phyloP scores from a whole-genome alignment of 2,329 filamentous ascomycete species.

The Diaporthe citriasiana region DNA sequence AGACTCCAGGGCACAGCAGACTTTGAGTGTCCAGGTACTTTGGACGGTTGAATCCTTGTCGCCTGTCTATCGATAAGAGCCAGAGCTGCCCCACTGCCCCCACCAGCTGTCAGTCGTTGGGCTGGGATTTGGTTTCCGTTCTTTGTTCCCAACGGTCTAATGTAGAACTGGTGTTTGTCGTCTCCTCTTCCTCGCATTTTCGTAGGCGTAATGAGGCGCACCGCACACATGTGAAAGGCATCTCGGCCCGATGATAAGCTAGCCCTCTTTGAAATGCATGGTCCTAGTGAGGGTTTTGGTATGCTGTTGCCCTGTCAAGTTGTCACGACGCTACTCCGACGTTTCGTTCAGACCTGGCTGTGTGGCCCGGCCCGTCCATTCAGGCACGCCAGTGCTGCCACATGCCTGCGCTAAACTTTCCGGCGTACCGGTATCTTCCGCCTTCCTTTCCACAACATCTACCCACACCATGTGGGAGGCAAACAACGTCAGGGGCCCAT shows the following conservation, averaged over 20 bases:
- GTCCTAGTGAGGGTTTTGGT: not conserved
- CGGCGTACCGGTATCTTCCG: slow-evolving; percentile 8
- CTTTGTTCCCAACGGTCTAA: not conserved
- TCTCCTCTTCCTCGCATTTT: not conserved
- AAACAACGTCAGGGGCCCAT: not conserved
- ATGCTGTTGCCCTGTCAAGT: not conserved
- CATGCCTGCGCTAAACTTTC: not conserved
- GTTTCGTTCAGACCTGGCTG: not conserved
- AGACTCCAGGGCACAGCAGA: no score
- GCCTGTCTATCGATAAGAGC: not conserved
- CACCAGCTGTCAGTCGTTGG: slow-evolving; percentile 1
- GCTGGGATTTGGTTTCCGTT: not conserved
- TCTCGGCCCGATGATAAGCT: not conserved
- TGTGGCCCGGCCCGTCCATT: slow-evolving; percentile 17
- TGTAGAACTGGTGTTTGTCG: not conserved
- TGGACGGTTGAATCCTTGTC: not conserved
- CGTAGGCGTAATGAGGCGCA: not conserved
- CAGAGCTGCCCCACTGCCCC: slow-evolving; percentile 17
- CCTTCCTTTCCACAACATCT: not conserved
- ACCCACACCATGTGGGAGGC: no score
- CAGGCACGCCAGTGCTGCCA: slow-evolving; percentile 12
- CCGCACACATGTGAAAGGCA: not conserved
- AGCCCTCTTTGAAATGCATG: not conserved
- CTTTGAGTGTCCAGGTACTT: not conserved
- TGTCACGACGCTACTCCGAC: not conserved